Evolutionary conservation across 495 filamentous ascomycete genomes (phyloP), one percentile per base, ranked within the genome.

Genomic region (Massariosphaeria phaeospora): DNA sequence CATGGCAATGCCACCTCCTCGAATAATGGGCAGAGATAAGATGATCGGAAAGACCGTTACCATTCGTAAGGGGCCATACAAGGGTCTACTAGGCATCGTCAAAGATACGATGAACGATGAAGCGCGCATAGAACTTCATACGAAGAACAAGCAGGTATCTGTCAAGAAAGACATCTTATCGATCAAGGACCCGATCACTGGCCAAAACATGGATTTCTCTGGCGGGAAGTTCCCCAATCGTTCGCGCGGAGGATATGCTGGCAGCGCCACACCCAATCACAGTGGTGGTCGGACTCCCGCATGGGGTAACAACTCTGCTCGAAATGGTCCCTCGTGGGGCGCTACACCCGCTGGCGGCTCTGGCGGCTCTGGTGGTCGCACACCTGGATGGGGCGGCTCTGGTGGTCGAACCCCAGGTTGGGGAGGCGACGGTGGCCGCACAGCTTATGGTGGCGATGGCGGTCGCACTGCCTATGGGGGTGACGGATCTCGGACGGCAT

Each of bases 31-130:
- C 25, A 80, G 87, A 20, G 94, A 99, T 68, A 80, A 82, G n/a
- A 70, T 91, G 41, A 80, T 96, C 53, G 89, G 89, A 17, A 89
- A 97, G 71, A 97, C 90, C 0, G 89, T 97, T 30, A 86, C 79
- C 25, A 83, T 97, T 54, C 75, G 82, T 40, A 85, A 80, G 62
- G 94, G 94, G 9, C 81, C 82, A 1, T 87, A 89, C 70, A 99
- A 99, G 72, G 93, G 91, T 44, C 74, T 96, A 12, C 76, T 99
- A 41, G 94, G 94, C 58, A 95, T 95, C 50, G 88, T 99, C 59
- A 95, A 94, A 64, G 89, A 97, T 65, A 82, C 94, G 0, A 91
- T 86, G 0, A 89, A 94, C 52, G 78, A 76, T 0, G 81, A 85
- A 56, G 91, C 87, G 25, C 84, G 89, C 18, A 85, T 99, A 30